Base-by-base conservation (phyloP, 441 rosid species). In the Arabidopsis lyrata region DNA sequence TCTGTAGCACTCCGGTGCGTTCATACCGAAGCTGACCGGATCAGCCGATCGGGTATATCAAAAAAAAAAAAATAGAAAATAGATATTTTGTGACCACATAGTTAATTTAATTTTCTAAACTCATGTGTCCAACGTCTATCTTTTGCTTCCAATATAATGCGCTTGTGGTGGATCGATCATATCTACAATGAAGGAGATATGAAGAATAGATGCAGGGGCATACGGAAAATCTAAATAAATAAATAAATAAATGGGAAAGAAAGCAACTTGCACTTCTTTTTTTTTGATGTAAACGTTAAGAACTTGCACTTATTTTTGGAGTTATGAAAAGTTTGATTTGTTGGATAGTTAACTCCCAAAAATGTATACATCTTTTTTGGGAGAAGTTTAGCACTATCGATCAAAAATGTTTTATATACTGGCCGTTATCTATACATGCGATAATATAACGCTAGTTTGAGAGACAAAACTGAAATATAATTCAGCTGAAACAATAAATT, bases 331-430 rank as follows among this genome's bases (percentile, higher is more conserved):
- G 49, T 50, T 66, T 44, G 70, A 18, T 55, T 57, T 16, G 29
- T 62, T 65, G 74, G 77, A 49, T 78, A 75, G 68, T 70, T 58
- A 76, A 76, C 61, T 42, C 65, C 63, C 41, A 60, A 14, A 63
- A 31, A 13, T 68, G 74, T 55, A 66, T 63, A 27, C 63, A 7
- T 62, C 10, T 11, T 42, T 20, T 53, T 48, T n/a, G 1, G 13
- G 22, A 60, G 7, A 71, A 52, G 15, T 16, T 41, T 50, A 18
- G 16, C 69, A 32, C 45, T 31, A 20, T 20, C 16, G 3, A 39
- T 38, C 14, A n/a, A 61, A 16, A 71, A 38, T n/a, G 34, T 13
- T 71, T 50, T 35, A 18, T 35, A 18, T 41, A 29, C 54, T 16
- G 36, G 14, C 38, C n/a, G 13, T 58, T 24, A 15, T 29, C 4